Conservation (phyloP, 768 basidiomycete species). For the Udeniomyces megalosporus region DNA sequence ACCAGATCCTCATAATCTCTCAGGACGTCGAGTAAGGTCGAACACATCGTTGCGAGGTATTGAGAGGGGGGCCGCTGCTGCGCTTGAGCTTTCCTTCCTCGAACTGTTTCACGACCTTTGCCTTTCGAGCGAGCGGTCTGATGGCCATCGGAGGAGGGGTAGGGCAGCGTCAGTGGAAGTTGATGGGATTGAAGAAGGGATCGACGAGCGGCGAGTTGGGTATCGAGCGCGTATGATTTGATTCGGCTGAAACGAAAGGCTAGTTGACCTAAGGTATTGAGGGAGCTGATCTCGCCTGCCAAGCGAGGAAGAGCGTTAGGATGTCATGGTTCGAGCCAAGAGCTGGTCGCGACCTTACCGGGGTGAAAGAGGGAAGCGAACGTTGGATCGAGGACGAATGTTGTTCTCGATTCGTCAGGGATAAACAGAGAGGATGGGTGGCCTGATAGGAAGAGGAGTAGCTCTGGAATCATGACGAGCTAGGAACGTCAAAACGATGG, state of each 20-base stretch:
- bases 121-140: neutral
- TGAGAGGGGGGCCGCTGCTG: slow-evolving; percentile 28
- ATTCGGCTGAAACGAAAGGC: slow-evolving; percentile 61
- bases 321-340: too few species aligned
- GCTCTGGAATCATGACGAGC: slow-evolving; percentile 61
- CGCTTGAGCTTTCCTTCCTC: neutral
- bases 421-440: slow-evolving; percentile 72
- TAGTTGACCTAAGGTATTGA: slow-evolving; percentile 61
- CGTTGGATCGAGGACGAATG: slow-evolving; percentile 38
- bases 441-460: slow-evolving; percentile 70
- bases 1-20: slow-evolving; percentile 51
- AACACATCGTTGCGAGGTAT: slow-evolving; percentile 63
- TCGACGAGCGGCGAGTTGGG: slow-evolving; percentile 14
- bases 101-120: neutral
- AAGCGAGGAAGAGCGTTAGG: too few species aligned
- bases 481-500: neutral
- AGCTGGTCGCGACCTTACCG: slow-evolving; percentile 31
- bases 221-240: slow-evolving; percentile 37
- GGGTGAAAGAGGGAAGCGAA: slow-evolving; percentile 65
- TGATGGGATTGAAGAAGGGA: slow-evolving; percentile 15
- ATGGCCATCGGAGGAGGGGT: too few species aligned
- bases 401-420: slow-evolving; percentile 17
- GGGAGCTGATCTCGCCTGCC: slow-evolving; percentile 48
- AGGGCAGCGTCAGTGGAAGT: too few species aligned
- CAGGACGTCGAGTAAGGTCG: slow-evolving; percentile 55